Conservation (phyloP, 2,329 filamentous ascomycete species). For the Aspergillus udagawae region DNA sequence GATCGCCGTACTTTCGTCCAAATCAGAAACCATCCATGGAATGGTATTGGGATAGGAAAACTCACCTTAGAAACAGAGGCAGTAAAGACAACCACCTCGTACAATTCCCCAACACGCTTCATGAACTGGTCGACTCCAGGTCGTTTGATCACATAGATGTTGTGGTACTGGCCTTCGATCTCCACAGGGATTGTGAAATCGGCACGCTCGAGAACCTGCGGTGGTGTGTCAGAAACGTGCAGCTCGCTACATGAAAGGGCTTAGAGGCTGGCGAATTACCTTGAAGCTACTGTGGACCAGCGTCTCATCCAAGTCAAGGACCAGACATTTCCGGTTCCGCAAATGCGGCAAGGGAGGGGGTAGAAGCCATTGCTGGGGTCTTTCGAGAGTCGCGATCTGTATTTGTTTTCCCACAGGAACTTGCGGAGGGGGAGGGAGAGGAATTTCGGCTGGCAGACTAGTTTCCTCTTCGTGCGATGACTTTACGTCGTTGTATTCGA, state of each 20-base stretch:
- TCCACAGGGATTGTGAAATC: conserved; percentile 99
- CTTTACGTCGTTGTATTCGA: conserved; percentile 49
- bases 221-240: conserved; percentile 2
- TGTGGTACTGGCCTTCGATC: conserved; percentile 98
- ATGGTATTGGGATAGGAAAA: background rate
- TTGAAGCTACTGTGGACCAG: conserved; percentile 99
- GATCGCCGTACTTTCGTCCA: conserved; percentile 76
- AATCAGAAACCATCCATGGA: conserved; percentile 7
- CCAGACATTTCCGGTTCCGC: conserved; percentile 85
- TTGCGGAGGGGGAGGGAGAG: conserved; percentile 55
- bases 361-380: conserved; percentile 66
- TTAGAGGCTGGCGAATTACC: conserved; percentile 48
- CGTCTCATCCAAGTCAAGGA: conserved; percentile 93
- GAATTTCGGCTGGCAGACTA: conserved; percentile 47
- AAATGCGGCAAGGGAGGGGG: conserved; percentile 77
- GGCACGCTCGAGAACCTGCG: conserved; percentile 89
- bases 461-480: conserved; percentile 41
- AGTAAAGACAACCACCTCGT: conserved; percentile 98
- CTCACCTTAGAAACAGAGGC: conserved; percentile 94
- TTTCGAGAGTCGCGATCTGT: conserved; percentile 28
- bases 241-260: background rate
- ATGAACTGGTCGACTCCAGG: conserved; percentile 99
- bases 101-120: conserved; percentile 95
- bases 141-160: conserved; percentile 98
- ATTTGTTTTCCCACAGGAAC: conserved; percentile 34